These are phyloP conservation scores for Martiniozyma abietophila DNA, from an alignment of 805 yeast species.

Conservation along the genomic window DNA sequence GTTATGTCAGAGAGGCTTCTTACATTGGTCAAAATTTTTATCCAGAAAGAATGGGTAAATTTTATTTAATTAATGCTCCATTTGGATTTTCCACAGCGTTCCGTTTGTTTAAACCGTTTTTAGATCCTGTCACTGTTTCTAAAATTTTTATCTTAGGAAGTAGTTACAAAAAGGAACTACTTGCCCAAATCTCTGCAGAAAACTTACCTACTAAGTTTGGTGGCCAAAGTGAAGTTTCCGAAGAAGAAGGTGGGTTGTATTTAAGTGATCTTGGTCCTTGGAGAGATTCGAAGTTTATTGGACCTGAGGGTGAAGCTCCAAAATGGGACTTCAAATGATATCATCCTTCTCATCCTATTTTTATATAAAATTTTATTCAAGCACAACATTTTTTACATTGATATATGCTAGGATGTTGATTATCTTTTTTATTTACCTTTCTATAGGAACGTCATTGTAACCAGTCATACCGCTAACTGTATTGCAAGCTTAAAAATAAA, in stretches of 20 bases:
- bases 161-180: constrained; percentile 68
- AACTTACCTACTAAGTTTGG: constrained; percentile 90
- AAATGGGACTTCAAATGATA: constrained; percentile 19
- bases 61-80: constrained; percentile 92
- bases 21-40: constrained; percentile 93
- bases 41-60: constrained; percentile 99
- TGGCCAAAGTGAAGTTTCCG: constrained; percentile 60
- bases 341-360: too few species aligned
- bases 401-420: too few species aligned
- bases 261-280: constrained; percentile 94
- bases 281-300: constrained; percentile 83
- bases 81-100: constrained; percentile 95
- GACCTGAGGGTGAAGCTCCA: constrained; percentile 95
- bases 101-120: constrained; percentile 81
- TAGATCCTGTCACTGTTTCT: constrained; percentile 95
- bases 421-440: too few species aligned
- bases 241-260: constrained; percentile 70
- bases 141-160: constrained; percentile 84
- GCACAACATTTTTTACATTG: too few species aligned
- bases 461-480: too few species aligned
- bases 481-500: too few species aligned
- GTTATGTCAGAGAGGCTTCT: constrained; percentile 89
- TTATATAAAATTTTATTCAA: too few species aligned
- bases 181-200: constrained; percentile 88
- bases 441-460: too few species aligned